Percentiles rank a stretch among this genome's conserved stretches.
phyloP scores from a whole-genome alignment of 352 stramenopile species.

The Globisporangium nagaii region DNA sequence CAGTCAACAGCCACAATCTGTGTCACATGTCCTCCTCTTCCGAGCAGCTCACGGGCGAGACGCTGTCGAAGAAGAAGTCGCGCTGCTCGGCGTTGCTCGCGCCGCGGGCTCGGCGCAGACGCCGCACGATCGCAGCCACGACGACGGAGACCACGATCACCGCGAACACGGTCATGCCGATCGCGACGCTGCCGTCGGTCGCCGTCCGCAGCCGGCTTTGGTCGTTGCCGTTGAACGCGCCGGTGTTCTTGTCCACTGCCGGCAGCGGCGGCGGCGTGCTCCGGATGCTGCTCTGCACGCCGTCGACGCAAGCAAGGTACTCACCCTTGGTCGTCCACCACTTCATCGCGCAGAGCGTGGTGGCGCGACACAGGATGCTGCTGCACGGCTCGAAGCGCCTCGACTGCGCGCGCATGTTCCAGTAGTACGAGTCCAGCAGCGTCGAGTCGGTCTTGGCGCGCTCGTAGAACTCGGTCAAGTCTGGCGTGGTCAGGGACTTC shows the following conservation, averaged over 20 bases:
- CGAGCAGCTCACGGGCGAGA: too few relatives aligned
- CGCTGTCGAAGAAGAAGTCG: slow-evolving; percentile 9
- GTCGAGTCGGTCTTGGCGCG: slow-evolving; percentile 39
- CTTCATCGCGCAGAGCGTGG: slow-evolving; percentile 60
- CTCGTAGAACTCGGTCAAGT: slow-evolving; percentile 40
- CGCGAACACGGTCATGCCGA: slow-evolving; percentile 3
- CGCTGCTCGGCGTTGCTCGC: not conserved
- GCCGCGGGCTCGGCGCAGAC: not conserved
- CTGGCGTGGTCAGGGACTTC: slow-evolving; percentile 29
- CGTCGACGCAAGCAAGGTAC: slow-evolving; percentile 56
- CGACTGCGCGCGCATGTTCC: slow-evolving; percentile 74
- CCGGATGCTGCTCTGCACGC: slow-evolving; percentile 1
- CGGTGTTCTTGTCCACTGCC: not conserved
- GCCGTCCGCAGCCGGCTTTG: not conserved
- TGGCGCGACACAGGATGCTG: slow-evolving; percentile 34
- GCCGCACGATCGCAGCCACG: not conserved
- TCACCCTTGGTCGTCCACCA: slow-evolving; percentile 73
- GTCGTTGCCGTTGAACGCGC: not conserved
- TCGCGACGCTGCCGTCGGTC: not conserved
- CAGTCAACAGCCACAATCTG: too few relatives aligned
- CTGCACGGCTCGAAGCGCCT: slow-evolving; percentile 34
- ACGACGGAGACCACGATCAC: not conserved
- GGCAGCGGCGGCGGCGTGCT: too few relatives aligned
- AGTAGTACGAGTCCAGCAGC: slow-evolving; percentile 68
- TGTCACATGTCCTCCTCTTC: too few relatives aligned